Evolutionary conservation across 2,329 filamentous ascomycete species (phyloP).

Genomic region (Aureobasidium leucospermi): DNA sequence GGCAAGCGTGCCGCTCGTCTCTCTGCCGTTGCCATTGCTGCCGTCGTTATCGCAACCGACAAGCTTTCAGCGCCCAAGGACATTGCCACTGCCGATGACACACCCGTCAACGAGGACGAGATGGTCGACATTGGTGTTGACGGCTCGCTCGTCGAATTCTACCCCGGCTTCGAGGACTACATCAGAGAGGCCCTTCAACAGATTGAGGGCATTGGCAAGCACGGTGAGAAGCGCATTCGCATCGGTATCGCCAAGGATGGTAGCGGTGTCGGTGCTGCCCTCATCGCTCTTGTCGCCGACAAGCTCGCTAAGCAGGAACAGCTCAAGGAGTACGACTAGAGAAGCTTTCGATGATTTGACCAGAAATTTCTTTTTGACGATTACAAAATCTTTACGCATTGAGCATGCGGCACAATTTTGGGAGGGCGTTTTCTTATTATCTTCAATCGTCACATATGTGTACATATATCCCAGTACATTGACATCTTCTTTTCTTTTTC

Average conservation of each 20-base stretch:
- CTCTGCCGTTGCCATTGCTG: conserved; percentile 79
- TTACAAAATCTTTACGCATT: conserved; percentile 5
- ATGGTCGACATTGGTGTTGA: conserved; percentile 90
- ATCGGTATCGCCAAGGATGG: conserved; percentile 98
- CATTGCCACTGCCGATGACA: conserved; percentile 24
- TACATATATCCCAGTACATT: conserved; percentile 8
- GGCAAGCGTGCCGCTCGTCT: conserved; percentile 83
- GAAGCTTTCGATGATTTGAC: not conserved
- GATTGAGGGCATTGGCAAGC: conserved; percentile 67
- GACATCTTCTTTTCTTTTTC: not conserved
- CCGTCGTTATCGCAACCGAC: conserved; percentile 73
- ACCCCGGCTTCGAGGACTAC: conserved; percentile 84
- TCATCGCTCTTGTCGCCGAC: conserved; percentile 87
- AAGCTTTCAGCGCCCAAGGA: conserved; percentile 47
- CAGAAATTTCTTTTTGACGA: not conserved
- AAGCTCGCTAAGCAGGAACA: conserved; percentile 33
- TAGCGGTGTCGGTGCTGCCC: conserved; percentile 85
- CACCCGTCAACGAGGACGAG: conserved; percentile 46
- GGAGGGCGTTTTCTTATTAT: conserved; percentile 1
- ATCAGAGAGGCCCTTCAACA: conserved; percentile 73
- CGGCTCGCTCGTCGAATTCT: conserved; percentile 89
- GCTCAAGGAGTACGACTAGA: conserved; percentile 3
- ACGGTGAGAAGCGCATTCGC: conserved; percentile 76
- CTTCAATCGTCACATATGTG: not conserved
- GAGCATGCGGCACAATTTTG: conserved; percentile 5